Evolutionary conservation across 208 protist species (phyloP), one percentile per base, ranked within the genome.

Genomic region (Lotmaria passim): DNA sequence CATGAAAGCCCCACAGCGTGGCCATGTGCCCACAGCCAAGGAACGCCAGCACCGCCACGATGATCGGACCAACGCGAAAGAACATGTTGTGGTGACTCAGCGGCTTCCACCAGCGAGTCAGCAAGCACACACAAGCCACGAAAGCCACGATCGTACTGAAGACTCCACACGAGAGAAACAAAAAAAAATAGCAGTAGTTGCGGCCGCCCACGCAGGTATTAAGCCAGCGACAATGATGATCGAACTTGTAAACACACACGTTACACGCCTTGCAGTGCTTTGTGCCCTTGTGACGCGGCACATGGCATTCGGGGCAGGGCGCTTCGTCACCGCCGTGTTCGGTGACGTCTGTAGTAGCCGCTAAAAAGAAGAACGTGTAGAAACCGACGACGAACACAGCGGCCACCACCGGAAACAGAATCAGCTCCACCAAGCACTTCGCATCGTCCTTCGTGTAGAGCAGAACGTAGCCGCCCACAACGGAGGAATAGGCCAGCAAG

Each of bases 221-320:
- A 30, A 98, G 61, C 93, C 94, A 98, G 75, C 90, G 90, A 67
- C 94, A 98, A 70, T 98, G 94, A 65, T 98, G 94, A 56, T 98
- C 94, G 69, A 98, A 97, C 28, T 81, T 76, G 36, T 53, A 58
- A 4, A 96, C 82, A 60, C 94, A 98, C 76, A 93, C 93, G 68
- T 95, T 95, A 69, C 94, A 98, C 41, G 82, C 65, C 73, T 91
- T 91, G 79, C 94, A 98, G 71, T 98, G 94, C 61, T 95, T 93
- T 30, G 86, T 85, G 39, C 69, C 64, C 15, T 74, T 24, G 38
- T 71, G 36, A 96, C 83, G 83, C 3, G 55, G 79, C 7, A 76
- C 64, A 1, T 53, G 50, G 61, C 87, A 93, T 72, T 82, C 86
- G 4, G 61, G 58, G 62, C 87, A 93, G n/a, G 73, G 19, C 39